Percentiles rank a stretch among this genome's conserved stretches.
These are phyloP conservation scores for Russula griseocarnosa DNA, from an alignment of 768 basidiomycete genomes.

Conservation along the genomic window DNA sequence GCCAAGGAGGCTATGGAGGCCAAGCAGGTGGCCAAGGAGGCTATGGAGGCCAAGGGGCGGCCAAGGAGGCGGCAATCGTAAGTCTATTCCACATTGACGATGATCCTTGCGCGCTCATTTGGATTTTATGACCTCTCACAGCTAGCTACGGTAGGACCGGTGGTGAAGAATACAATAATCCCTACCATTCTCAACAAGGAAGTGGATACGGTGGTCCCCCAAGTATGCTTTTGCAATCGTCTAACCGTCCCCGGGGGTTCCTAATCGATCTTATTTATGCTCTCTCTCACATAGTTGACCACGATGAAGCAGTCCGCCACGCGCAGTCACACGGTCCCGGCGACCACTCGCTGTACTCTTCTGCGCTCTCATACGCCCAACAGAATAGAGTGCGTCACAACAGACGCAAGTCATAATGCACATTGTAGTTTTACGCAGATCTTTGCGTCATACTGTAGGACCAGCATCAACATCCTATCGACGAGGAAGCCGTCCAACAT, in stretches of 20 bases:
- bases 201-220: slow-evolving; percentile 23
- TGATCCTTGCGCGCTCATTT: background rate
- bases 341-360: slow-evolving; percentile 52
- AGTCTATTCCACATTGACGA: slow-evolving; percentile 25
- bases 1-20: background rate
- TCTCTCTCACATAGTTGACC: slow-evolving; percentile 46
- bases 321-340: slow-evolving; percentile 57
- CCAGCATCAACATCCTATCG: slow-evolving; percentile 54
- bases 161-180: slow-evolving; percentile 59
- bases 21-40: slow-evolving; percentile 37
- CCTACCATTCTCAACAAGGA: slow-evolving; percentile 40
- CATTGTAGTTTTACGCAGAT: background rate
- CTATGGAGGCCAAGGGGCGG: background rate
- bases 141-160: slow-evolving; percentile 46
- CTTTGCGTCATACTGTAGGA: slow-evolving; percentile 38
- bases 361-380: slow-evolving; percentile 50
- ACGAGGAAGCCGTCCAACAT: slow-evolving; percentile 58
- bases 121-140: slow-evolving; percentile 18
- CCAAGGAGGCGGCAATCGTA: slow-evolving; percentile 43
- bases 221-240: slow-evolving; percentile 23
- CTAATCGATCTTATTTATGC: slow-evolving; percentile 20
- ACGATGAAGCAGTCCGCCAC: slow-evolving; percentile 54
- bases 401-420: background rate
- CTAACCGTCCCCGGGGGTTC: background rate
- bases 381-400: slow-evolving; percentile 47